Evolutionary conservation across 192 early-diverging fungal genomes (phyloP), one percentile per base, ranked within the genome.

Genomic region (Linderina pennispora): DNA sequence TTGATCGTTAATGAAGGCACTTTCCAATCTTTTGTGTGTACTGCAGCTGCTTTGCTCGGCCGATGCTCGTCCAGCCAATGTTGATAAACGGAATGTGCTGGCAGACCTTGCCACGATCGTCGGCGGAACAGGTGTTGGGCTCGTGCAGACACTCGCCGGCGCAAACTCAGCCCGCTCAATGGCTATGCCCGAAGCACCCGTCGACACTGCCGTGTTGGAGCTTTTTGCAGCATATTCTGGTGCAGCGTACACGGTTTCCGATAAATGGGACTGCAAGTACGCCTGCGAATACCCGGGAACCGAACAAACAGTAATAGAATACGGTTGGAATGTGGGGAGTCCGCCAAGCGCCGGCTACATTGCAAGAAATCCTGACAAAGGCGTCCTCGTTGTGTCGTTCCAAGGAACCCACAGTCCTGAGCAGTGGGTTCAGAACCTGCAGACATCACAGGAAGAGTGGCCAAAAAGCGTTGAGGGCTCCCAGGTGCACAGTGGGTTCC

Each of bases 401-500:
- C 39, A 38, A 15, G 50, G 50, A 6, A 52, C 50, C 2, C 16
- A 37, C 13, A 31, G 26, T n/a, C 16, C 15, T 8, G 13, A 23
- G 8, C 50, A 52, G 40, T 43, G 23, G 34, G n/a, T 42, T 2
- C 39, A 52, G n/a, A 14, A 17, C n/a, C 9, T 43, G 8, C n/a
- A 41, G 4, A 20, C 42, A 22, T 16, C 5, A 2, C 5, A 42
- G 31, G 25, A 35, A 1, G 23, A 36, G 6, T 54, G 32, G 23
- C 42, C 43, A 7, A 16, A 54, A 1, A 23, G 23, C 9, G 34
- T 36, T 7, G 23, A 40, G 8, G 44, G 35, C 5, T 37, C 31
- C 23, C 6, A 44, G 8, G 52, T 54, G 1, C 52, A 54, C 23
- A 23, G 8, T 28, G 52, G 52, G 2, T 54, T 54, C 37, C 20